Percentiles rank a stretch among this genome's conserved stretches.
phyloP scores from a whole-genome alignment of 164 flowering plant species.

The Piper longum region DNA sequence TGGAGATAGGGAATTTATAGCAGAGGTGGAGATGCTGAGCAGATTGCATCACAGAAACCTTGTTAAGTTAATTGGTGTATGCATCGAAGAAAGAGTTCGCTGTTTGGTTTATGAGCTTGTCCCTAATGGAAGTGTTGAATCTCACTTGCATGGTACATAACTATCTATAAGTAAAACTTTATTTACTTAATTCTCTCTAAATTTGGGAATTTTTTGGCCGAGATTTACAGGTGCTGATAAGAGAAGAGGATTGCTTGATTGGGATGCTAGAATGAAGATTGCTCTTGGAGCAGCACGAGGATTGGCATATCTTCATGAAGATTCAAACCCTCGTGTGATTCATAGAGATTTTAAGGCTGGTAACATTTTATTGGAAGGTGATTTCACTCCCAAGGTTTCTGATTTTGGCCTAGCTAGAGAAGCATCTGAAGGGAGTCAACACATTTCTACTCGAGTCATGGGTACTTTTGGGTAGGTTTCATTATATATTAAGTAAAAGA shows the following conservation, averaged over 20 bases:
- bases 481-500: neutral
- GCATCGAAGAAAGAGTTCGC: constrained; percentile 69
- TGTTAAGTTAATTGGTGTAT: constrained; percentile 83
- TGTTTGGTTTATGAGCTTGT: constrained; percentile 92
- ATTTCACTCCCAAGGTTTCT: constrained; percentile 92
- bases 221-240: neutral
- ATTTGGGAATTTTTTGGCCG: neutral
- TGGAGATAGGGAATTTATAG: constrained; percentile 81
- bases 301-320: constrained; percentile 96
- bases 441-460: constrained; percentile 76
- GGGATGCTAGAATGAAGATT: constrained; percentile 92
- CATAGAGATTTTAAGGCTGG: constrained; percentile 97
- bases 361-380: constrained; percentile 76
- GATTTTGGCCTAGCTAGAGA: constrained; percentile 97
- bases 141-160: constrained; percentile 82
- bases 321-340: constrained; percentile 95
- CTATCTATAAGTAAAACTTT: neutral
- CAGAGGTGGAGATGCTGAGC: constrained; percentile 96
- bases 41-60: constrained; percentile 94
- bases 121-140: constrained; percentile 91
- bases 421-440: constrained; percentile 64
- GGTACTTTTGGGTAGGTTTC: constrained; percentile 72
- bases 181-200: neutral
- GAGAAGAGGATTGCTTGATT: constrained; percentile 44
- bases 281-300: constrained; percentile 99